Conservation (phyloP, 352 stramenopile species). For the Globisporangium nunn region DNA sequence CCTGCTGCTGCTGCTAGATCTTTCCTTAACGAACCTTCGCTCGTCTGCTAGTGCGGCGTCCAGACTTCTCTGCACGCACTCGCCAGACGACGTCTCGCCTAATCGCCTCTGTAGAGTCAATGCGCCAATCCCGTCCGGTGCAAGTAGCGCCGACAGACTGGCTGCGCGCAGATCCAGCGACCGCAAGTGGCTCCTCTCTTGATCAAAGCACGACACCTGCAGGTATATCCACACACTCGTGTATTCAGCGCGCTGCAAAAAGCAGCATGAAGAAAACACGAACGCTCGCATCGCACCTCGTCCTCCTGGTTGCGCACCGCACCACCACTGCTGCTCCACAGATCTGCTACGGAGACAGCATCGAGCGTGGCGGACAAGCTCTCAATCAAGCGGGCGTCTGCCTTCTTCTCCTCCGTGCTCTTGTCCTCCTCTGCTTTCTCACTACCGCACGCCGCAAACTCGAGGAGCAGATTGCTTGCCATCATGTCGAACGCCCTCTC, state of each 20-base stretch:
- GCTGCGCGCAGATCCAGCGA: conserved; percentile 10
- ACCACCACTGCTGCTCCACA: conserved; percentile 16
- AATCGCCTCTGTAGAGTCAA: conserved; percentile 15
- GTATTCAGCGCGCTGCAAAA: background rate
- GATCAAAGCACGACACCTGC: conserved; percentile 19
- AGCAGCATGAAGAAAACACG: background rate
- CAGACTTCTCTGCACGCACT: conserved; percentile 27
- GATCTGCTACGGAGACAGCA: conserved; percentile 33
- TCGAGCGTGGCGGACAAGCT: conserved; percentile 45
- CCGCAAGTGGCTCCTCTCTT: conserved; percentile 9
- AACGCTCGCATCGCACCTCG: conserved; percentile 12
- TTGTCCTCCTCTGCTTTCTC: conserved; percentile 26
- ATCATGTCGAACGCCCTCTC: conserved; percentile 47
- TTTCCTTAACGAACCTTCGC: conserved; percentile 2
- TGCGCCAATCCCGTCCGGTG: conserved; percentile 18
- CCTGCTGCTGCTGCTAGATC: background rate
- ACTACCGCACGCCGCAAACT: conserved; percentile 21
- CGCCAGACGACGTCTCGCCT: conserved; percentile 1
- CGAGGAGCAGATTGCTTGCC: conserved; percentile 47
- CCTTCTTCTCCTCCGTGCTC: conserved; percentile 27
- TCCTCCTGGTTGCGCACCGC: conserved; percentile 11
- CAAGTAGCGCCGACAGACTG: conserved; percentile 9
- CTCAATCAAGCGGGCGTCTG: conserved; percentile 28
- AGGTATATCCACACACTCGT: background rate
- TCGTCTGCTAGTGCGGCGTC: conserved; percentile 18